phyloP scores from a whole-genome alignment of 2,329 filamentous ascomycete species.

The Calonectria fujianensis region DNA sequence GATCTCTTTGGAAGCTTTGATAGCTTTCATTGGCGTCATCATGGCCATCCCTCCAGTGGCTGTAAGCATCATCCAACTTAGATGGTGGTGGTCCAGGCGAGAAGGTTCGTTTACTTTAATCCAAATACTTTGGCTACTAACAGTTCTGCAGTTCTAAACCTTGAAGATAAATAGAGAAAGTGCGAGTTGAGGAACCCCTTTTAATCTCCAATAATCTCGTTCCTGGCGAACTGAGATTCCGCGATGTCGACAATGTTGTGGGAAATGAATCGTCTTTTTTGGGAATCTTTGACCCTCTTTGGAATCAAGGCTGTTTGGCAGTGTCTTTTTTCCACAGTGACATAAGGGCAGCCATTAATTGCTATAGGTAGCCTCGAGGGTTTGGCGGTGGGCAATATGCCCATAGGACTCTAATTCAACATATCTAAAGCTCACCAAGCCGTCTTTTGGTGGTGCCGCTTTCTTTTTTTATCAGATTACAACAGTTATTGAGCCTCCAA shows the following conservation, averaged over 20 bases:
- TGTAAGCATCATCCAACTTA: neutral
- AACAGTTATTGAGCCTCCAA: constrained; percentile 32
- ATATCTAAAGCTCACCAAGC: neutral
- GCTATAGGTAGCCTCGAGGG: neutral
- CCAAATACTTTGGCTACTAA: neutral
- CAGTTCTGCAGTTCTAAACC: neutral
- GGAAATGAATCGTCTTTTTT: neutral
- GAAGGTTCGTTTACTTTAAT: neutral
- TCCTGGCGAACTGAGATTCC: neutral
- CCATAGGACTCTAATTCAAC: neutral
- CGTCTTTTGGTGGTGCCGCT: neutral
- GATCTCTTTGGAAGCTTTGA: neutral
- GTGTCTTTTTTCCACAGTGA: neutral
- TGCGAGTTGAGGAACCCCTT: neutral
- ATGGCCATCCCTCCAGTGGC: neutral
- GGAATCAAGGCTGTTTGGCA: neutral
- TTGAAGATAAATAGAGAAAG: constrained; percentile 7
- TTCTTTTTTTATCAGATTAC: neutral
- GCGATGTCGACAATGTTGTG: neutral
- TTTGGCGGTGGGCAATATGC: neutral
- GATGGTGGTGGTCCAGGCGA: neutral
- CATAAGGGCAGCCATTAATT: neutral
- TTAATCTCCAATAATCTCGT: neutral
- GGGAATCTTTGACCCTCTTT: neutral
- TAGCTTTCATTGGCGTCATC: neutral